Percentiles rank a stretch among this genome's conserved stretches.
phyloP scores from a whole-genome alignment of 2,329 filamentous ascomycete genomes.

The Ophiostoma himal-ulmi region DNA sequence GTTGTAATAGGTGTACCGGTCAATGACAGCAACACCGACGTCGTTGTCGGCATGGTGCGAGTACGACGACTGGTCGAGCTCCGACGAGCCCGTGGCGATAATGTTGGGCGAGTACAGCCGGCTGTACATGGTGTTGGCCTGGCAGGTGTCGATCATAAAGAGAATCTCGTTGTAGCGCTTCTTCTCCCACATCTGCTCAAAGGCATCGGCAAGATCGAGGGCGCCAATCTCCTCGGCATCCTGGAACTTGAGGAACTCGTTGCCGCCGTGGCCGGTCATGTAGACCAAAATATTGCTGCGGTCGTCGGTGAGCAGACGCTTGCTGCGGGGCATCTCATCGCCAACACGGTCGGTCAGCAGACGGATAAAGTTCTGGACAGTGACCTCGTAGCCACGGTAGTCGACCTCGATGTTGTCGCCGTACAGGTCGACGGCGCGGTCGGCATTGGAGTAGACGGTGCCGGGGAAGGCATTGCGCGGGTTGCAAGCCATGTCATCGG shows the following conservation, averaged over 20 bases:
- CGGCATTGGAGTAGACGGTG: slow-evolving; percentile 96
- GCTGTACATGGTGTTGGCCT: slow-evolving; percentile 98
- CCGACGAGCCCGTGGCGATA: slow-evolving; percentile 92
- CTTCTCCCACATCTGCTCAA: slow-evolving; percentile 99
- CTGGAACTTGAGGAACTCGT: slow-evolving; percentile 97
- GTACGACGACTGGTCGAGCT: slow-evolving; percentile 93
- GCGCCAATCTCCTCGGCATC: slow-evolving; percentile 96
- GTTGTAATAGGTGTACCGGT: slow-evolving; percentile 98
- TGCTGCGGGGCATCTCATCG: slow-evolving; percentile 90
- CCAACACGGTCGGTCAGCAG: slow-evolving; percentile 90
- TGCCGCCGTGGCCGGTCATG: slow-evolving; percentile 97
- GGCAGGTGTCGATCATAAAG: slow-evolving; percentile 99
- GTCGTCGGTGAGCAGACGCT: slow-evolving; percentile 88
- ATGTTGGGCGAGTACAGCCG: slow-evolving; percentile 98
- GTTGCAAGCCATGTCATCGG: slow-evolving; percentile 99
- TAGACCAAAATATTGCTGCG: slow-evolving; percentile 96
- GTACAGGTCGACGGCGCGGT: slow-evolving; percentile 90
- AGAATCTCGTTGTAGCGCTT: slow-evolving; percentile 96
- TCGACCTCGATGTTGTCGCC: slow-evolving; percentile 99
- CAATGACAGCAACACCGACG: slow-evolving; percentile 95
- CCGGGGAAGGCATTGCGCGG: slow-evolving; percentile 96
- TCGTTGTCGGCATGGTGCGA: slow-evolving; percentile 98
- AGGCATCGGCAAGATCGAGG: slow-evolving; percentile 92
- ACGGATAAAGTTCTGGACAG: slow-evolving; percentile 96
- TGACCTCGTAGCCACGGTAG: slow-evolving; percentile 96